Conservation (phyloP, 768 basidiomycete genomes). For the Boletus tomentosulus region DNA sequence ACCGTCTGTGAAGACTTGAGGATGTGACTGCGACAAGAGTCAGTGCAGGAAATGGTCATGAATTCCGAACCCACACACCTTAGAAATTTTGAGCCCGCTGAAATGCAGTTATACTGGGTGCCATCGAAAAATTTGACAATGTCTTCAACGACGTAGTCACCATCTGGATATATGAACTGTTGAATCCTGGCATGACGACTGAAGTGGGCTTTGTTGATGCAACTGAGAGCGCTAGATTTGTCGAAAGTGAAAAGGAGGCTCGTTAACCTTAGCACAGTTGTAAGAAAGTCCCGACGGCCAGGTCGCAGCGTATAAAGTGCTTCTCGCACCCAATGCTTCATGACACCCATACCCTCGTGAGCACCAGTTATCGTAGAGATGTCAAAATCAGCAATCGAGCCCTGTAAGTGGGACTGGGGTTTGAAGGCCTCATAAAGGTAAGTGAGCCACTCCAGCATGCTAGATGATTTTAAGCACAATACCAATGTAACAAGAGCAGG, state of each 20-base stretch:
- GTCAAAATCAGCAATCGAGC: conserved; percentile 37
- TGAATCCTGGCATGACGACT: conserved; percentile 2
- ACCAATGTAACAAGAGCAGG: not conserved
- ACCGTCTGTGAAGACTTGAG: conserved; percentile 34
- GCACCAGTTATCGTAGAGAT: conserved; percentile 38
- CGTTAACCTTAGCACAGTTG: conserved; percentile 35
- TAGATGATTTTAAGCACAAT: not conserved
- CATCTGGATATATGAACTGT: conserved; percentile 13
- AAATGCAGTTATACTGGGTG: conserved; percentile 22
- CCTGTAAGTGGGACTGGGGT: conserved; percentile 46
- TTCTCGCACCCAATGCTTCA: conserved; percentile 45
- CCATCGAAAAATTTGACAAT: conserved; percentile 29
- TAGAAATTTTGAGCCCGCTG: conserved; percentile 38
- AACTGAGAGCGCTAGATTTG: conserved; percentile 26
- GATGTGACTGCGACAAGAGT: conserved; percentile 38
- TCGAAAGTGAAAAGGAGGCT: conserved; percentile 40
- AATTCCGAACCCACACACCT: conserved; percentile 29
- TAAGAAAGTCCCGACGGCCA: conserved; percentile 23
- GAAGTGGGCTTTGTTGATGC: conserved; percentile 34
- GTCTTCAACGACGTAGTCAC: conserved; percentile 31
- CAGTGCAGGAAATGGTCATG: conserved; percentile 22
- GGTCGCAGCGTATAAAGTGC: conserved; percentile 37
- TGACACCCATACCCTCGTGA: conserved; percentile 30
- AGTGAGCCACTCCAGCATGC: conserved; percentile 31
- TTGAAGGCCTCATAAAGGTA: conserved; percentile 47